These are phyloP conservation scores for Podaxis sp. DNA, from an alignment of 768 basidiomycete genomes.

Conservation along the genomic window DNA sequence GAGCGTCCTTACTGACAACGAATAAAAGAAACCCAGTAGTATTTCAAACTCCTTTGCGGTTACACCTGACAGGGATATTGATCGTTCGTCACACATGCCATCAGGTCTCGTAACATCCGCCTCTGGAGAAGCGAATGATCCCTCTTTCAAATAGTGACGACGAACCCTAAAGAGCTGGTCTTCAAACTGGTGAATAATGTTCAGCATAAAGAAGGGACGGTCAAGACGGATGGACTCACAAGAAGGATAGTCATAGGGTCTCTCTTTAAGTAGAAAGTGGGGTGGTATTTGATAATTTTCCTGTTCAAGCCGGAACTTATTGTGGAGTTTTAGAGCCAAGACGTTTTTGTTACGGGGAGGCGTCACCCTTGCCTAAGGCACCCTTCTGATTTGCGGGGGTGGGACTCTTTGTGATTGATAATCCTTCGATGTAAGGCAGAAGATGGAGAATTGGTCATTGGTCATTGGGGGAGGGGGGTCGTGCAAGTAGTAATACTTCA, in stretches of 20 bases:
- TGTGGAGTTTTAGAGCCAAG: background rate
- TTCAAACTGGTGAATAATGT: constrained; percentile 29
- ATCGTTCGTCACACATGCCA: constrained; percentile 30
- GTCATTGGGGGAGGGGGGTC: too few relatives aligned
- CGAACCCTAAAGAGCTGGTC: constrained; percentile 31
- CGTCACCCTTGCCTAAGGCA: too few relatives aligned
- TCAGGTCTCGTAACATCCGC: constrained; percentile 22
- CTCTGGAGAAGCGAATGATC: constrained; percentile 33
- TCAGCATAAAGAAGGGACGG: background rate
- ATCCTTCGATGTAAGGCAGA: too few relatives aligned
- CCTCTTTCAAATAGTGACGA: constrained; percentile 36
- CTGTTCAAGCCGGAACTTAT: background rate
- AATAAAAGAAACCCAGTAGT: constrained; percentile 38
- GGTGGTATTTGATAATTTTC: background rate
- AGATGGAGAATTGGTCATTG: too few relatives aligned
- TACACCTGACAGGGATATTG: constrained; percentile 34
- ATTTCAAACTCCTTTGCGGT: constrained; percentile 34
- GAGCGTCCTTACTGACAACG: constrained; percentile 26
- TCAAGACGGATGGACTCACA: constrained; percentile 12
- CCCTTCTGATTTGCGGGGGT: too few relatives aligned
- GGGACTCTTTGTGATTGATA: too few relatives aligned
- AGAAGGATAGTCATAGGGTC: constrained; percentile 22
- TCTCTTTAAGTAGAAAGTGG: constrained; percentile 21
- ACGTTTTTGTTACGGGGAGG: too few relatives aligned
- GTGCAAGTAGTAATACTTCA: too few relatives aligned